A percentile compares a stretch with the other conserved stretches of the same genome.
Conservation (phyloP, 495 filamentous ascomycete species). For the Staphylotrichum longicolle region DNA sequence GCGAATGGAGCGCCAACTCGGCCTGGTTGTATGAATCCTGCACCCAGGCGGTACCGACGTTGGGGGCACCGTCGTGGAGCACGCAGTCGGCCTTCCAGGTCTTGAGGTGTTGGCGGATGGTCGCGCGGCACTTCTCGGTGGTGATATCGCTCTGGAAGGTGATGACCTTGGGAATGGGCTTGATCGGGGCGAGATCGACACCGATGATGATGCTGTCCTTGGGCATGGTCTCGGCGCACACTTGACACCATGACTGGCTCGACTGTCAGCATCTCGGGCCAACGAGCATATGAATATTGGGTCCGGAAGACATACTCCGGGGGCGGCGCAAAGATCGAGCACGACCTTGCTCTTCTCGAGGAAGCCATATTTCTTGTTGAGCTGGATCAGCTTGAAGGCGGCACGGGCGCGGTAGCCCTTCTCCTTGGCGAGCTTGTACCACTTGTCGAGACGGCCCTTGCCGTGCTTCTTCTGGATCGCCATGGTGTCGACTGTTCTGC, state of each 20-base stretch:
- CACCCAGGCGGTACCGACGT: constrained; percentile 96
- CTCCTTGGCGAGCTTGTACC: constrained; percentile 86
- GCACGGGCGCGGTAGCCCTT: constrained; percentile 96
- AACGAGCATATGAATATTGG: background rate
- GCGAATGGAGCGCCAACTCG: constrained; percentile 83
- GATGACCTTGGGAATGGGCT: constrained; percentile 87
- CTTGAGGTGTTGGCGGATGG: constrained; percentile 85
- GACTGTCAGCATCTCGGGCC: constrained; percentile 24
- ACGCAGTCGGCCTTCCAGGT: constrained; percentile 97
- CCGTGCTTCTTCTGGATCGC: constrained; percentile 99
- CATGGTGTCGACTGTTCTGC: constrained; percentile 53
- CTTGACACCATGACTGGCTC: constrained; percentile 90
- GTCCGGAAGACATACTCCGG: constrained; percentile 64
- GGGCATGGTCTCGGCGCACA: constrained; percentile 94
- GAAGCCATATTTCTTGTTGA: constrained; percentile 99
- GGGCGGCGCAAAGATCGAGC: constrained; percentile 95
- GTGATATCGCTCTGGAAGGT: constrained; percentile 98
- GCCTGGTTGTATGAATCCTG: constrained; percentile 98
- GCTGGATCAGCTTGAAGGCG: constrained; percentile 96
- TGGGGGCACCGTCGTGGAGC: constrained; percentile 97
- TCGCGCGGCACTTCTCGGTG: constrained; percentile 93
- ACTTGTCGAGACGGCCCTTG: constrained; percentile 99
- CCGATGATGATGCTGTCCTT: constrained; percentile 85
- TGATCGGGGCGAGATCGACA: constrained; percentile 94
- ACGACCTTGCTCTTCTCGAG: constrained; percentile 94